These are phyloP conservation scores for Cordia subcordata DNA, from an alignment of 257 asterid genomes.

Conservation along the genomic window DNA sequence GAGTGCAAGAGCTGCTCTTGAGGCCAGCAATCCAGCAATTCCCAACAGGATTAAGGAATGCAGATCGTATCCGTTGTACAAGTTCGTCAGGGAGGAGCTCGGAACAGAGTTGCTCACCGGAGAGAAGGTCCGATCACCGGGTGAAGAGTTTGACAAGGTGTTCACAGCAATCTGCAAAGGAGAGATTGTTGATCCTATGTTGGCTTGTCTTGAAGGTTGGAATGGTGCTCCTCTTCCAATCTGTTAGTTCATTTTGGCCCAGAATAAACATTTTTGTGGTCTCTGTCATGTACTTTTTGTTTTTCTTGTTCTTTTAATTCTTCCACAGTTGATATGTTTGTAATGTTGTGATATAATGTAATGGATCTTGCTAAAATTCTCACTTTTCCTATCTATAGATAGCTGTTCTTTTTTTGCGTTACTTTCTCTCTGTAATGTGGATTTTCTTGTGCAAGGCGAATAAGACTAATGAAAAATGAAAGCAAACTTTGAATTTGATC, in stretches of 20 bases:
- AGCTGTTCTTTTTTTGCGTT: no score
- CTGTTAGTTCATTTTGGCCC: slow-evolving; percentile 4
- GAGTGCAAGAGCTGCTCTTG: slow-evolving; percentile 16
- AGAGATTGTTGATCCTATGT: slow-evolving; percentile 22
- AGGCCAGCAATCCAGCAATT: slow-evolving; percentile 16
- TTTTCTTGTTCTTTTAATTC: neutral
- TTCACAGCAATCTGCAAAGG: slow-evolving; percentile 25
- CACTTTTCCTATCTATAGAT: neutral
- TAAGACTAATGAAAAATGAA: no score
- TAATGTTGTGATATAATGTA: neutral
- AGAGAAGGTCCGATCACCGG: slow-evolving; percentile 21
- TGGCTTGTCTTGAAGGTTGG: slow-evolving; percentile 26
- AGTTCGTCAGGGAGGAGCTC: slow-evolving; percentile 26
- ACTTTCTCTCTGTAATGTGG: no score
- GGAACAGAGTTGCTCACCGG: slow-evolving; percentile 16
- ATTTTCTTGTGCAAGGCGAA: no score
- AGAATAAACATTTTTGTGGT: neutral
- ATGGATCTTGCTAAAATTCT: neutral
- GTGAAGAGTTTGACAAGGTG: slow-evolving; percentile 28
- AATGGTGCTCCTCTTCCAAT: slow-evolving; percentile 29
- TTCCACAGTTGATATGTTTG: neutral
- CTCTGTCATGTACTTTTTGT: neutral
- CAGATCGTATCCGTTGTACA: slow-evolving; percentile 26
- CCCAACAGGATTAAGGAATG: slow-evolving; percentile 22
- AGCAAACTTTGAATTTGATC: no score